These are phyloP conservation scores for Aspergillus texensis DNA, from an alignment of 2,329 filamentous ascomycete genomes.

Conservation along the genomic window DNA sequence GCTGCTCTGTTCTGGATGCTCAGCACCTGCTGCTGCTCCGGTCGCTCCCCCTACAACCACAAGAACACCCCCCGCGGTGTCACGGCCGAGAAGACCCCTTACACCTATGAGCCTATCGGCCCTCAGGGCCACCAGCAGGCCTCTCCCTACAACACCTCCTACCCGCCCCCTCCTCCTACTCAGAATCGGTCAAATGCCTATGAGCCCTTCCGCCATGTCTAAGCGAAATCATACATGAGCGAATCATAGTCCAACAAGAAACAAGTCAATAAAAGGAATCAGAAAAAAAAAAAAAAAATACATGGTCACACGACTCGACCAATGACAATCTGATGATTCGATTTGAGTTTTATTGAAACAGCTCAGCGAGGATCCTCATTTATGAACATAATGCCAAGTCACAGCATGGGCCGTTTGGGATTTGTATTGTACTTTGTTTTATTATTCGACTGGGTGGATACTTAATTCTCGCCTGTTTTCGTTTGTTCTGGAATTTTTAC, in stretches of 20 bases:
- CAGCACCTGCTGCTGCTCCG: slow-evolving; percentile 88
- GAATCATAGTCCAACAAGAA: no score
- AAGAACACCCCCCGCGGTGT: slow-evolving; percentile 46
- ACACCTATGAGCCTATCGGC: slow-evolving; percentile 61
- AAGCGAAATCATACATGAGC: slow-evolving; percentile 15
- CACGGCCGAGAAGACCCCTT: slow-evolving; percentile 62
- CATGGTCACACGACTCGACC: not conserved
- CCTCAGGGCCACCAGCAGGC: slow-evolving; percentile 26
- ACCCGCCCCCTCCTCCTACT: slow-evolving; percentile 29
- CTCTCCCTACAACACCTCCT: slow-evolving; percentile 25
- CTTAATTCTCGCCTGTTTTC: not conserved
- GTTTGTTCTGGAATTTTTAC: slow-evolving; percentile 4
- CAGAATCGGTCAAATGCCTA: slow-evolving; percentile 33
- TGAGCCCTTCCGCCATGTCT: slow-evolving; percentile 43
- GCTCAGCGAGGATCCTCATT: not conserved
- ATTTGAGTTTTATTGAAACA: not conserved
- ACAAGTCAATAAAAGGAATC: not conserved
- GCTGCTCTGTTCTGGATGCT: slow-evolving; percentile 89
- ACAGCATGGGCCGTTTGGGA: slow-evolving; percentile 8
- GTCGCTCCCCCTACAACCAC: slow-evolving; percentile 56
- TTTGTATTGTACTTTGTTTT: slow-evolving; percentile 12
- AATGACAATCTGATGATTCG: not conserved
- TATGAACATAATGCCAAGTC: slow-evolving; percentile 20
- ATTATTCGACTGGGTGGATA: slow-evolving; percentile 10
- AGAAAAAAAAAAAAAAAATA: not conserved